A percentile compares a stretch with the other conserved stretches of the same genome.
phyloP scores from a whole-genome alignment of 768 basidiomycete species.

The Mycena vitilis region DNA sequence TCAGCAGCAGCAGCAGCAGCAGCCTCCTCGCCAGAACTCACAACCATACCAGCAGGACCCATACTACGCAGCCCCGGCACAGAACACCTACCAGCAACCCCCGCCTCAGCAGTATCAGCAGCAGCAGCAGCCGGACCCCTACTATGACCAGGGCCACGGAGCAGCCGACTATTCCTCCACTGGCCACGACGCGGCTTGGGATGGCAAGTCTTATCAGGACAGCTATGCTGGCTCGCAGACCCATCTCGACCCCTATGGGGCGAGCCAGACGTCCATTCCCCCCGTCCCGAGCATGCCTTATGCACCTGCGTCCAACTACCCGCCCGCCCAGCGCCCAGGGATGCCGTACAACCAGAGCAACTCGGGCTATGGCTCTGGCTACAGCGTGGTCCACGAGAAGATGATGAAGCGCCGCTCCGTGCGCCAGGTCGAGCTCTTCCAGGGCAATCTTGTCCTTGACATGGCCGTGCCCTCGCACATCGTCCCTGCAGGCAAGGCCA shows the following conservation, averaged over 20 bases:
- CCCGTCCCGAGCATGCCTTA: conserved; percentile 69
- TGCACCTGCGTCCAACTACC: conserved; percentile 61
- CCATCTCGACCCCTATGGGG: conserved; percentile 76
- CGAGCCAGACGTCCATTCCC: conserved; percentile 62
- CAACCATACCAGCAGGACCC: conserved; percentile 19
- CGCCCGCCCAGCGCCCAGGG: conserved; percentile 64
- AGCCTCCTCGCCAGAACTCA: conserved; percentile 16
- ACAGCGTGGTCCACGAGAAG: conserved; percentile 78
- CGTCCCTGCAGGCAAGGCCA: conserved; percentile 70
- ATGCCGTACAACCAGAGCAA: conserved; percentile 57
- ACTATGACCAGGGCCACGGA: conserved; percentile 18
- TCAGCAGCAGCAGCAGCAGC: conserved; percentile 45
- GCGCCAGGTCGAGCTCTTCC: conserved; percentile 80
- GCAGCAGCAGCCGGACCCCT: conserved; percentile 13
- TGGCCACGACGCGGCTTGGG: conserved; percentile 54
- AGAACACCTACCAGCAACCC: conserved; percentile 20
- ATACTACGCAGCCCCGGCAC: background rate
- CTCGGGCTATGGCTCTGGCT: conserved; percentile 57
- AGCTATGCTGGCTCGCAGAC: conserved; percentile 76
- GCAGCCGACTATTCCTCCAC: conserved; percentile 52
- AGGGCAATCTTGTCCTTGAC: conserved; percentile 89
- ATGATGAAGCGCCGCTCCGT: conserved; percentile 85
- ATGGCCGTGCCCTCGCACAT: conserved; percentile 84
- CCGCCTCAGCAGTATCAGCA: conserved; percentile 39
- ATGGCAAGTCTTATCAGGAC: conserved; percentile 68